Base-by-base conservation (phyloP, 805 yeast species). In the Priceomyces medius region DNA sequence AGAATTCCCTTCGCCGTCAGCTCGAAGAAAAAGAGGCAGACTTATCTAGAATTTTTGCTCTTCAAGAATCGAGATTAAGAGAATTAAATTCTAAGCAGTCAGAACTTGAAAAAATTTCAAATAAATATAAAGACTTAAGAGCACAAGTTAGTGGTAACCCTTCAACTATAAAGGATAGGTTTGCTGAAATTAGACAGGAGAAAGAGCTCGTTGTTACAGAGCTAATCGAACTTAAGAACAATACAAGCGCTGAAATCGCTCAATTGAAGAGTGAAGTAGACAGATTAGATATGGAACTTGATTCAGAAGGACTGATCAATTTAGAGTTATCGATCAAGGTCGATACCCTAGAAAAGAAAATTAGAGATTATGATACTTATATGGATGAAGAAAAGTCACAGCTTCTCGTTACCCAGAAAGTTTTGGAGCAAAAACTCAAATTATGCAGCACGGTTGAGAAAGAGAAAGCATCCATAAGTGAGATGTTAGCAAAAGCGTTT, bases 171-270 rank as follows among this genome's bases (percentile, higher is more conserved):
- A 55, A 50, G 4, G 57, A 53, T 7, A 54, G 53, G 5, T 40
- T 53, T 2, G 52, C 52, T 12, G 55, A 59, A 10, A 37, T 58
- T n/a, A 48, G 48, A 6, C 40, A 48, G 8, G 42, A 59, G 0
- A 55, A 58, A 35, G 48, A 49, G 19, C 20, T 46, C 36, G 37
- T 45, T 13, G 48, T 54, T 41, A 61, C 51, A 44, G 50, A 43
- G 12, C 37, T 56, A 40, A 58, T 51, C 47, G 35, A 34, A 20
- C 63, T 57, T 35, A 61, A 51, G 37, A 47, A 21, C 7, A n/a
- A 8, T 19, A 24, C 20, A 23, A 18, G 23, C 20, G 17, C 4
- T 14, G 38, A 35, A 20, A 24, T 35, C 7, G 20, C 7, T 8
- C 40, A 51, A 14, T 17, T 36, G 18, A 36, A 36, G 23, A 20